Base-by-base conservation (phyloP, 1,139 yeast genomes). In the Kodamaea derodonti region DNA sequence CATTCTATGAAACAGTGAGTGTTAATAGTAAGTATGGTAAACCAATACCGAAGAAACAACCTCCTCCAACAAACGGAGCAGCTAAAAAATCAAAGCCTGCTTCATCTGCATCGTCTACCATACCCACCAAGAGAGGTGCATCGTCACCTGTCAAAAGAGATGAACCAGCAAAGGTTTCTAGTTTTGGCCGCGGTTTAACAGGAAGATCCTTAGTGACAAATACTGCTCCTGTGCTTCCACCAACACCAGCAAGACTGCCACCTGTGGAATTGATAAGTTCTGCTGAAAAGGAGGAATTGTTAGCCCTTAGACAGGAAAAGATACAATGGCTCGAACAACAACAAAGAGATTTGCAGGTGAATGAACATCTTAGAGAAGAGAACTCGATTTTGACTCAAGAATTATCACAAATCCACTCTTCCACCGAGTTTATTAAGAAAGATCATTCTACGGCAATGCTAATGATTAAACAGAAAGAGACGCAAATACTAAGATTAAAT, bases 71-170 rank as follows among this genome's bases (percentile, higher is more conserved):
- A 10, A 18, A 7, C 1, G 45, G 52, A 14, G 35, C 52, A 15
- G 32, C 43, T 16, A 25, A 14, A 11, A 25, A 25, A 25, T 17
- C 14, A 31, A 35, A 13, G 14, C 30, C 8, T 37, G 4, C 27
- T 24, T 24, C 29, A 9, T 24, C 24, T 5, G 16, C 34, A 15
- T 13, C 29, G 2, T 23, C 56, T 37, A 42, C 69, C 46, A 62
- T 81, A 12, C 88, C 87, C 2, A 65, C 83, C 2, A 82, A 82
- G 46, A 64, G 90, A 43, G 68, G 73, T 0, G 84, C 87, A 0
- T 65, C 84, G 0, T 80, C 87, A 0, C 88, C 88, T 0, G 69
- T 77, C 20, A 80, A 78, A 45, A 58, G 75, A 20, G 56, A 57
- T 32, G 54, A 54, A 34, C 41, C 47, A 3, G 47, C 55, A 7